Evolutionary conservation across 2,329 filamentous ascomycete genomes (phyloP).

Genomic region (Xylariaceae sp.): DNA sequence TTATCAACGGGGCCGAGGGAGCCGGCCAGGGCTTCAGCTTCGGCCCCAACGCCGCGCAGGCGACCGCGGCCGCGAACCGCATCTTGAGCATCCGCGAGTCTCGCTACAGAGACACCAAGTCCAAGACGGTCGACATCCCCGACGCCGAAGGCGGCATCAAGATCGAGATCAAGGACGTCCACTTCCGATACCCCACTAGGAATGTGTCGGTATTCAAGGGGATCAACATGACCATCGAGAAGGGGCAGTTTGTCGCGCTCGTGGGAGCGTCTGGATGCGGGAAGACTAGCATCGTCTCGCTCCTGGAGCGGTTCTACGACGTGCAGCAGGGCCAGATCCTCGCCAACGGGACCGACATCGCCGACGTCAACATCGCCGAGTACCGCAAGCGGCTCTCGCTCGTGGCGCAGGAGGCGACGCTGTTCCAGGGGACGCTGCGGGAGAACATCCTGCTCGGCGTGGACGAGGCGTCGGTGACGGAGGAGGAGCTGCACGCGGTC

Average conservation of each 20-base stretch:
- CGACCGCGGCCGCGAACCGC: slow-evolving; percentile 52
- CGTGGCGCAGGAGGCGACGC: slow-evolving; percentile 68
- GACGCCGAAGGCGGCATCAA: slow-evolving; percentile 45
- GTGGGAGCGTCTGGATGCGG: slow-evolving; percentile 67
- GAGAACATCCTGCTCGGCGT: slow-evolving; percentile 68
- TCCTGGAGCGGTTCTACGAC: slow-evolving; percentile 68
- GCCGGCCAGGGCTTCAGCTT: slow-evolving; percentile 64
- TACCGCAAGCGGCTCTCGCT: slow-evolving; percentile 64
- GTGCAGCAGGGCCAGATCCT: slow-evolving; percentile 58
- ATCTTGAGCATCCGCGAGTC: slow-evolving; percentile 49
- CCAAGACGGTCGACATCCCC: slow-evolving; percentile 34
- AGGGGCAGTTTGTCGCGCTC: slow-evolving; percentile 64
- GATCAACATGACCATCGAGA: slow-evolving; percentile 58
- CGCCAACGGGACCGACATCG: slow-evolving; percentile 57
- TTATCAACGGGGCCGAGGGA: slow-evolving; percentile 61
- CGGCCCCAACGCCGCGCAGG: slow-evolving; percentile 58
- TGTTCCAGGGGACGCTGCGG: slow-evolving; percentile 57
- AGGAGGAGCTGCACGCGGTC: slow-evolving; percentile 46
- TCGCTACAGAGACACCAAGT: slow-evolving; percentile 31
- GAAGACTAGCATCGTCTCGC: slow-evolving; percentile 65
- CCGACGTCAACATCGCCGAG: slow-evolving; percentile 50
- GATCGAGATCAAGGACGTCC: slow-evolving; percentile 51
- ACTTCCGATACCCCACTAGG: slow-evolving; percentile 57
- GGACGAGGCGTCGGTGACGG: slow-evolving; percentile 44
- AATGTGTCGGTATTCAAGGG: slow-evolving; percentile 53